Percentiles rank a stretch among this genome's conserved stretches.
These are phyloP conservation scores for Cladochytrium replicatum DNA, from an alignment of 192 early-diverging fungal genomes.

Conservation along the genomic window DNA sequence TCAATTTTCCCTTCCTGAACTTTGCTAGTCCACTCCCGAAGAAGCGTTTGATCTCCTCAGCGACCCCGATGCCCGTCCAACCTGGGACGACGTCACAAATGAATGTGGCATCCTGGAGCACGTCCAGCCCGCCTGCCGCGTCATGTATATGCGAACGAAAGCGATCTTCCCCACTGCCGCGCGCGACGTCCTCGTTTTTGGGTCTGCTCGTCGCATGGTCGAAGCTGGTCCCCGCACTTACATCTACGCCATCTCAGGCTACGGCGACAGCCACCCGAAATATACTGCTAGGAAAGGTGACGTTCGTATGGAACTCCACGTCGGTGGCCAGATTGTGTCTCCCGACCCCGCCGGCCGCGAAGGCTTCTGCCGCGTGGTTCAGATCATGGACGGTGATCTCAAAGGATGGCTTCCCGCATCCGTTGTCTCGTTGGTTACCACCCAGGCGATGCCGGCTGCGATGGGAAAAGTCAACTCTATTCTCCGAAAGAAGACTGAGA, in stretches of 20 bases:
- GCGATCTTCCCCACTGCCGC: constrained; percentile 34
- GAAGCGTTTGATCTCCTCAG: constrained; percentile 31
- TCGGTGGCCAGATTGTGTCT: constrained; percentile 31
- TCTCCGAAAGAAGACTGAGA: neutral
- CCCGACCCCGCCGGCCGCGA: constrained; percentile 11
- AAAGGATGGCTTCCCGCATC: constrained; percentile 30
- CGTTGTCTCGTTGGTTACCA: constrained; percentile 28
- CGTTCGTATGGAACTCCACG: constrained; percentile 26
- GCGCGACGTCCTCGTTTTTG: constrained; percentile 26
- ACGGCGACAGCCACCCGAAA: constrained; percentile 19
- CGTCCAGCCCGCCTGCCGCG: neutral
- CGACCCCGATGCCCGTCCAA: constrained; percentile 14
- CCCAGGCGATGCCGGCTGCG: constrained; percentile 26
- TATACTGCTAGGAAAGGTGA: constrained; percentile 8
- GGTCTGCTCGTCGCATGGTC: constrained; percentile 6
- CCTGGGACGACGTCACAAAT: constrained; percentile 35
- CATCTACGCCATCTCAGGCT: constrained; percentile 25
- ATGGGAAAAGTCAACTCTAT: constrained; percentile 15
- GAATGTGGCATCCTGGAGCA: constrained; percentile 18
- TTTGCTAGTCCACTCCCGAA: constrained; percentile 30
- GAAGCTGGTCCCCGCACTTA: constrained; percentile 27
- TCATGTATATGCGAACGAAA: constrained; percentile 33
- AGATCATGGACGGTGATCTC: constrained; percentile 37
- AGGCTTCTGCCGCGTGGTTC: constrained; percentile 23
- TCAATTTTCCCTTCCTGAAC: no score